Evolutionary conservation across 169 alveolate species (phyloP).

Genomic region (Cryptosporidium baileyi): DNA sequence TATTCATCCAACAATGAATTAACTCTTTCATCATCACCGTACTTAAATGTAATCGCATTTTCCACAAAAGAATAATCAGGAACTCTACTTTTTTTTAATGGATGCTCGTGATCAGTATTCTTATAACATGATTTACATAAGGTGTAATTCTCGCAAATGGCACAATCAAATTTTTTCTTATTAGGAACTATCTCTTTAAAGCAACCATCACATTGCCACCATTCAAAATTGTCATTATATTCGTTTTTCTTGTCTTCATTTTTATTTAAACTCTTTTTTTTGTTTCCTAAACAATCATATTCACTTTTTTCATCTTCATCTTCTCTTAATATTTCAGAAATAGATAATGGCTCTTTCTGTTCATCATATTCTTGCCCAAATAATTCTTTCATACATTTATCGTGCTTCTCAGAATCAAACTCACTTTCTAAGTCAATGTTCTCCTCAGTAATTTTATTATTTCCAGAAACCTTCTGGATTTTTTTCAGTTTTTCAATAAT

Average conservation of each 20-base stretch:
- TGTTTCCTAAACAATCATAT: background rate
- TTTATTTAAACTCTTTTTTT: background rate
- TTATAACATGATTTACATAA: conserved; percentile 84
- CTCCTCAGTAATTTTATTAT: conserved; percentile 75
- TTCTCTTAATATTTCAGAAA: conserved; percentile 49
- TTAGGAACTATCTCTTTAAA: conserved; percentile 83
- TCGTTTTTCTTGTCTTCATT: conserved; percentile 14
- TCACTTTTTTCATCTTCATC: conserved; percentile 72
- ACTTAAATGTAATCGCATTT: background rate
- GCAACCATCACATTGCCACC: conserved; percentile 88
- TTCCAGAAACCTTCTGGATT: conserved; percentile 79
- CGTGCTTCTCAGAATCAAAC: conserved; percentile 84
- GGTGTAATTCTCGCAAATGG: conserved; percentile 83
- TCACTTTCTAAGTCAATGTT: conserved; percentile 74
- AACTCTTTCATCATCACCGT: conserved; percentile 27
- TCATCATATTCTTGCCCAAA: conserved; percentile 82
- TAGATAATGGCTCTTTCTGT: conserved; percentile 72
- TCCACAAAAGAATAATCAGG: background rate
- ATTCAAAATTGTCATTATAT: conserved; percentile 74
- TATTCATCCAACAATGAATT: conserved; percentile 78
- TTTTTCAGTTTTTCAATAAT: conserved; percentile 77
- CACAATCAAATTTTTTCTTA: conserved; percentile 87
- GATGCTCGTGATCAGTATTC: conserved; percentile 75
- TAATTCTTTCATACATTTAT: conserved; percentile 80
- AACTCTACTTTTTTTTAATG: conserved; percentile 63